Conservation (phyloP, 2,329 filamentous ascomycete species). For the Byssoonygena ceratinophila region DNA sequence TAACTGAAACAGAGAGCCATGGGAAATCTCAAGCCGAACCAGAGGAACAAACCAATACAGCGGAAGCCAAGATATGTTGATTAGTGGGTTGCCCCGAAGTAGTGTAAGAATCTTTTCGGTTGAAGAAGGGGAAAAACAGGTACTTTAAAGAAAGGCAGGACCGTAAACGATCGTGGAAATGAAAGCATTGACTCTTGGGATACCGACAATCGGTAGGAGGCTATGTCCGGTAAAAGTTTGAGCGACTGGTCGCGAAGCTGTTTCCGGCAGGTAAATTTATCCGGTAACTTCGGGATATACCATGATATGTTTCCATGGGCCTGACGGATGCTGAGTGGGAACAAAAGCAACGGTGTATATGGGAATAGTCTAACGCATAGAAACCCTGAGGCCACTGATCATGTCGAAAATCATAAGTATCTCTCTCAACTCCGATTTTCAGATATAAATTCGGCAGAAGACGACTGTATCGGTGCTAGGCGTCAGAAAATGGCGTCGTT, state of each 20-base stretch:
- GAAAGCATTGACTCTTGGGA: not conserved
- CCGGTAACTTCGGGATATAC: not conserved
- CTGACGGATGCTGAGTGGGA: not conserved
- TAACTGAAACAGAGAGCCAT: not conserved
- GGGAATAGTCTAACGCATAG: not conserved
- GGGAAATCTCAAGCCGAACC: not conserved
- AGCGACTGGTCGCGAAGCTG: too few relatives aligned
- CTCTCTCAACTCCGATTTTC: too few relatives aligned
- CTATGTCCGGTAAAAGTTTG: too few relatives aligned
- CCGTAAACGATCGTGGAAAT: not conserved
- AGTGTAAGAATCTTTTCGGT: constrained; percentile 21
- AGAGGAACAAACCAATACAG: constrained; percentile 13
- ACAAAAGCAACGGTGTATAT: not conserved
- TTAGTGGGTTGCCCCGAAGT: constrained; percentile 30
- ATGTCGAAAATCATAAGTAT: too few relatives aligned
- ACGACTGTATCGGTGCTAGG: too few relatives aligned
- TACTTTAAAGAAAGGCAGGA: not conserved
- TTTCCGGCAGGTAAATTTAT: not conserved
- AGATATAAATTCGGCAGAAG: too few relatives aligned
- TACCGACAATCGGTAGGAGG: not conserved
- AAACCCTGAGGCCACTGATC: too few relatives aligned
- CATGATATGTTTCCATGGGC: not conserved
- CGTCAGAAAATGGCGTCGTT: too few relatives aligned
- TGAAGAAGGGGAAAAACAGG: not conserved
- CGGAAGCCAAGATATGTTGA: constrained; percentile 10